Evolutionary conservation across 345 rosid species (phyloP), one percentile per base, ranked within the genome.

Genomic region (Gossypium australe): DNA sequence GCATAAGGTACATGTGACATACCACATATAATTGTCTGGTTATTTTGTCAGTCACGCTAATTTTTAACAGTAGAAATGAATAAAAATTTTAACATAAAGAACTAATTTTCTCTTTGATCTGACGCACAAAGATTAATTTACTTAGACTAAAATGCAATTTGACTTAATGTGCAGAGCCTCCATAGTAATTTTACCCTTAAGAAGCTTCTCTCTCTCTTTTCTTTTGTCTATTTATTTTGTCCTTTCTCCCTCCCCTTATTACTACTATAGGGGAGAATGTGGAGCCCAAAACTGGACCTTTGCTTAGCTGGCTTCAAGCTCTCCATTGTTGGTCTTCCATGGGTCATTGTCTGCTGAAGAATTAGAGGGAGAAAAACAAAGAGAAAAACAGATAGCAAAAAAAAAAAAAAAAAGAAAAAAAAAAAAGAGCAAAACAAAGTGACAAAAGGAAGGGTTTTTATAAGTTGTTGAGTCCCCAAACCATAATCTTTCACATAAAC

Each of bases 241-340:
- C 9, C 62, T 11, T 13, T 57, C 24, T 57, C 62, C 22, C 60
- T 59, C 62, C 70, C 63, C 75, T 78, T 68, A 10, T 48, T 22
- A 43, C 73, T 14, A 43, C 73, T 69, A 67, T 53, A 20, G 58
- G 14, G 38, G 38, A 34, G 38, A 34, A 34, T 59, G 94, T 91
- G 94, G 95, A 86, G 89, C 95, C 98, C 94, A 82, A 71, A 74
- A 64, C 83, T 80, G 90, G 92, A 81, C 92, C 93, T 83, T 47
- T 78, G 91, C 97, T 81, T 86, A 80, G 94, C 92, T 87, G 98
- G 90, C 93, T 79, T 78, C 86, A 74, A 89, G 84, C 90, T 84
- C 86, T 78, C 86, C 82, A 78, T 86, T 79, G 89, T 84, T 87
- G 88, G 84, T 87, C 80, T 85, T 86, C 84, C 87, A 86, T 89